Base-by-base conservation (phyloP, 2,329 filamentous ascomycete genomes). In the Mariannaea sp. region DNA sequence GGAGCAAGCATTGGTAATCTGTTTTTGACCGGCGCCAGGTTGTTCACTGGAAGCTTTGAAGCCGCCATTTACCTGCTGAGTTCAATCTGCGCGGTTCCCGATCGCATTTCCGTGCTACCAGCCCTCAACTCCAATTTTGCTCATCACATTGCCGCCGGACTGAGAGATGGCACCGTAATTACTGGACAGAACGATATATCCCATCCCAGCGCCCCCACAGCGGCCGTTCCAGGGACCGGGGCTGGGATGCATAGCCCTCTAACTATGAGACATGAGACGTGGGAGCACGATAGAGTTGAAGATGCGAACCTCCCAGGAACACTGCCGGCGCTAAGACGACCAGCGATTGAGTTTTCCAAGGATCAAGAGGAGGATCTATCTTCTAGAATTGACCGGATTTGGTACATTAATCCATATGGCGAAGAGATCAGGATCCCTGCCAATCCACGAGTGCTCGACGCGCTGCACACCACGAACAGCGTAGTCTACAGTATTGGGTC, bases 321-420 rank as follows among this genome's bases (percentile, higher is more conserved):
- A 0, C 78, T 97, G 0, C 90, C 91, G 0, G 88, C 85, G 0
- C 78, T 97, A 1, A 82, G 92, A 6, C 86, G 88, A 52, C 90
- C 88, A 44, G 90, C 95, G 58, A 92, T 97, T 55, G 77, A 80
- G 4, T 95, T 96, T 69, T 88, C 82, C 66, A 97, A 97, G 73
- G 72, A 77, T 66, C 78, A 83, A 32, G 87, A 91, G 58, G 84
- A 89, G 56, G 89, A 93, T 49, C 78, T 97, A 1, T 82, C 90
- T 0, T 81, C 88, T 0, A 81, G 90, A 22, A 96, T 97, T 62
- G 79, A 86, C 49, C 77, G 92, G 2, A 80, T 97, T 26, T 97
- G 92, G 91, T 97, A 97, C 75, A 97, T 97, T 75, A 97, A 97
- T 67, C 93, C 93, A 0, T 97, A 97, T 70, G 93, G 93, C n/a